Evolutionary conservation across 1,139 yeast genomes (phyloP).

Genomic region (Taphrina communis): DNA sequence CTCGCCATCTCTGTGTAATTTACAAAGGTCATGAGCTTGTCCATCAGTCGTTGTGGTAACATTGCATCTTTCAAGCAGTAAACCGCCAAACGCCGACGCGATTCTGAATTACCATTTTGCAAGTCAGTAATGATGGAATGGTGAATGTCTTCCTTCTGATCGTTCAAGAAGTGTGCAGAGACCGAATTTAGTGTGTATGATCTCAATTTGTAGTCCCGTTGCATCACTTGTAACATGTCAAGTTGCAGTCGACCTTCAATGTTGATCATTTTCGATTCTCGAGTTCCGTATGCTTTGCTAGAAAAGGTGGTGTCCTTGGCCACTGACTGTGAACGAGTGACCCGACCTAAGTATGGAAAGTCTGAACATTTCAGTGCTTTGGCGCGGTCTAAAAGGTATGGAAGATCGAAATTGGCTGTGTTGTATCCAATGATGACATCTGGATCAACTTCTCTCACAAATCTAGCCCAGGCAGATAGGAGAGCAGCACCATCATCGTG

Average conservation of each 20-base stretch:
- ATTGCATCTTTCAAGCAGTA: conserved; percentile 97
- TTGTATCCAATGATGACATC: conserved; percentile 97
- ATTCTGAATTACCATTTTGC: conserved; percentile 89
- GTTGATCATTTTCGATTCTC: conserved; percentile 88
- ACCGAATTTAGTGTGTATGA: conserved; percentile 95
- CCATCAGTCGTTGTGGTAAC: conserved; percentile 82
- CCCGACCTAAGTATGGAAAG: conserved; percentile 88
- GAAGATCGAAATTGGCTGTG: conserved; percentile 91
- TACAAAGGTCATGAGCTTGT: conserved; percentile 92
- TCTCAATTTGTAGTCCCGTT: conserved; percentile 91
- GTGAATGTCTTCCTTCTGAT: conserved; percentile 97
- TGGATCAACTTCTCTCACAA: conserved; percentile 82
- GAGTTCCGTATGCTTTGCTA: conserved; percentile 94
- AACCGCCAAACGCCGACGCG: conserved; percentile 93
- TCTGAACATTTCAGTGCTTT: conserved; percentile 66
- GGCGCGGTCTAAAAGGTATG: conserved; percentile 89
- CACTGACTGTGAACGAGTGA: conserved; percentile 71
- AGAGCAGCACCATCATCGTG: conserved; percentile 77
- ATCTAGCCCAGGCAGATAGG: conserved; percentile 84
- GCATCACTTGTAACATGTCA: conserved; percentile 89
- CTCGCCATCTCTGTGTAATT: conserved; percentile 99
- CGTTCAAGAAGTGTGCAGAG: conserved; percentile 89
- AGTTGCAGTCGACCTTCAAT: conserved; percentile 96
- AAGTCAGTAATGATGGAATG: conserved; percentile 94
- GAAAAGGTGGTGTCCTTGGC: conserved; percentile 82